These are phyloP conservation scores for Mortierella alpina DNA, from an alignment of 192 early-diverging fungal species.

Conservation along the genomic window DNA sequence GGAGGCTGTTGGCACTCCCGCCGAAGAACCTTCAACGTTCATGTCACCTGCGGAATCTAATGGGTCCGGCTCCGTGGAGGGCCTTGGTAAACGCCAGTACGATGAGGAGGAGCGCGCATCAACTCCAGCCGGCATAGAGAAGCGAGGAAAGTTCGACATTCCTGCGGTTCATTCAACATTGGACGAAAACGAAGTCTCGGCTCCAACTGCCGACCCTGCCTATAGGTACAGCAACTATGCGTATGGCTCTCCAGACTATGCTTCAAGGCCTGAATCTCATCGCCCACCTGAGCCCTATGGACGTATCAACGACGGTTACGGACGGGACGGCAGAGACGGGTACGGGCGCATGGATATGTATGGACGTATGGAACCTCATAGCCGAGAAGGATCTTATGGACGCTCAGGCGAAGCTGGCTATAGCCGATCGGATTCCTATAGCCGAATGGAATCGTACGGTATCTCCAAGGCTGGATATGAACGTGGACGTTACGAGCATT, in stretches of 20 bases:
- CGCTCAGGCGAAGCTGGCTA: constrained; percentile 31
- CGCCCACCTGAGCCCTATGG: constrained; percentile 23
- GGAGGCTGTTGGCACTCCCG: constrained; percentile 21
- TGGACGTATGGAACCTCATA: constrained; percentile 28
- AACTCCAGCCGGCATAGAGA: constrained; percentile 51
- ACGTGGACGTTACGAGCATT: constrained; percentile 48
- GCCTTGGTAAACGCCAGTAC: constrained; percentile 45
- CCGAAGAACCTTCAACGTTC: constrained; percentile 30
- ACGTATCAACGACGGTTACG: constrained; percentile 14
- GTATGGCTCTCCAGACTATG: constrained; percentile 39
- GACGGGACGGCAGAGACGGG: constrained; percentile 19
- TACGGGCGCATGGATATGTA: constrained; percentile 38
- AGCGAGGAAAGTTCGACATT: constrained; percentile 37
- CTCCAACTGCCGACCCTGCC: constrained; percentile 11
- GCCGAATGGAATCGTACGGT: constrained; percentile 34
- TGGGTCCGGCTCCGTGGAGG: constrained; percentile 45
- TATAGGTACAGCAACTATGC: constrained; percentile 24
- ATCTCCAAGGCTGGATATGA: constrained; percentile 37
- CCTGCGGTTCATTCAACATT: not conserved
- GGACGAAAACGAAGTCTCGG: constrained; percentile 16
- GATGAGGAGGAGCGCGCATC: constrained; percentile 51
- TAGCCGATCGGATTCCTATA: constrained; percentile 30
- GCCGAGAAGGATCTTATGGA: constrained; percentile 36
- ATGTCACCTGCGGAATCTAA: constrained; percentile 50
- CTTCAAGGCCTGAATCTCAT: constrained; percentile 26